Base-by-base conservation (phyloP, 2,329 filamentous ascomycete species). In the Westerdykella ornata region DNA sequence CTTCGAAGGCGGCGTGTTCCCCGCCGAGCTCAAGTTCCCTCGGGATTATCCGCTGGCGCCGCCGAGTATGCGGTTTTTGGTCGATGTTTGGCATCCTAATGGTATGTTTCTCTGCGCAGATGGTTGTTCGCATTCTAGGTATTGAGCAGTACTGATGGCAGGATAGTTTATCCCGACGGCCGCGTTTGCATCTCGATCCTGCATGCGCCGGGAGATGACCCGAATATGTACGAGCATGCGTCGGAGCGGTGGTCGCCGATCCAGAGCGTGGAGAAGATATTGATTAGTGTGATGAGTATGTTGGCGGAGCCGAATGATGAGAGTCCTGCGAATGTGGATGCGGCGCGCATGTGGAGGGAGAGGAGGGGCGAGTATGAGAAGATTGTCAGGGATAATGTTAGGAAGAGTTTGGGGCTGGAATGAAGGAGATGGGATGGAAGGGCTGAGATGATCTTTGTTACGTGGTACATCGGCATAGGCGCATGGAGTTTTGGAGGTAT, bases 121-220 rank as follows among this genome's bases (percentile, higher is more conserved):
- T 31, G 22, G 18, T 4, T 32, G 38, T 16, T 34, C 20, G 3
- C 11, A 15, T 14, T 31, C n/a, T n/a, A n/a, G n/a, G n/a, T n/a
- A n/a, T n/a, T n/a, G n/a, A n/a, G n/a, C n/a, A n/a, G n/a, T 15
- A 33, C 15, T 18, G 30, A 12, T 15, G 36, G 26, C 20, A 22
- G 43, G 37, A 17, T 51, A 80, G 79, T 98, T 63, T 97, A 96
- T 71, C 72, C 79, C 6, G 81, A 79, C 60, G 92, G 92, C 57
- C 80, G 84, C 51, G 86, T 98, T 43, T 98, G 92, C 75, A 97
- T 98, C 66, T 94, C 86, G 33, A 98, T 98, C 69, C 76, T 98
- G 32, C 92, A 98, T 67, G 86, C 90, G 11, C 90, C 92, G 4
- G 89, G 87, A 69, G 89, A 96, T 60, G 92, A 98, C 62, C 82